phyloP scores from a whole-genome alignment of 257 asterid genomes.

The Nicotiana tabacum region DNA sequence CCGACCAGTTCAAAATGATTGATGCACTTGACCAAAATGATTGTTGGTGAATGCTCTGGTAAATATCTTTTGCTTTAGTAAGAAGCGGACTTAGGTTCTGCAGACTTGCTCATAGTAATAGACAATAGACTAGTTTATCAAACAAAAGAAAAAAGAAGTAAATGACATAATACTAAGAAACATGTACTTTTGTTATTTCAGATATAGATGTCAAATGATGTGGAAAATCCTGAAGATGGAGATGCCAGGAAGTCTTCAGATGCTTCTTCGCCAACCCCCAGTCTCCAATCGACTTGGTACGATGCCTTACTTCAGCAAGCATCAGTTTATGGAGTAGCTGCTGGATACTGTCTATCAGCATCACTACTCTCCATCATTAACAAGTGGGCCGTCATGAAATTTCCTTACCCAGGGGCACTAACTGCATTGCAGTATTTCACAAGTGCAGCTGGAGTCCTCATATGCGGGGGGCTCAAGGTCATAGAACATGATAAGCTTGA shows the following conservation, averaged over 20 bases:
- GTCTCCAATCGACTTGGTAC: constrained; percentile 41
- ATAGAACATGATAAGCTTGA: constrained; percentile 79
- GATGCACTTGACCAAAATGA: background rate
- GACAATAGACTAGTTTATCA: background rate
- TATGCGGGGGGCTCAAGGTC: constrained; percentile 64
- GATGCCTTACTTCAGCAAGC: constrained; percentile 52
- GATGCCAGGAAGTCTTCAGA: constrained; percentile 18
- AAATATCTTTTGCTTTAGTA: background rate
- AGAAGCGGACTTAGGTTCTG: background rate
- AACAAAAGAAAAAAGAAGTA: background rate
- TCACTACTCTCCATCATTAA: constrained; percentile 82
- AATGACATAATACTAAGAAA: background rate
- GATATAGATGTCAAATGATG: constrained; percentile 70
- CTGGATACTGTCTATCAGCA: constrained; percentile 90
- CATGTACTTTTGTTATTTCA: background rate
- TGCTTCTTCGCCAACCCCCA: constrained; percentile 27
- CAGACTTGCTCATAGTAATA: background rate
- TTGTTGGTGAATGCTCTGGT: background rate
- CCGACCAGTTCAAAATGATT: background rate
- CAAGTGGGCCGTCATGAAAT: constrained; percentile 96
- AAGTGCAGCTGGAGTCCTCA: constrained; percentile 72
- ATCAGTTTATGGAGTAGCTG: constrained; percentile 81
- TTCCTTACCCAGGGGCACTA: constrained; percentile 91
- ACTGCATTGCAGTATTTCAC: constrained; percentile 92
- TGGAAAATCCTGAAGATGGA: constrained; percentile 54